phyloP scores from a whole-genome alignment of 169 alveolate species.

The Fabrea salina region DNA sequence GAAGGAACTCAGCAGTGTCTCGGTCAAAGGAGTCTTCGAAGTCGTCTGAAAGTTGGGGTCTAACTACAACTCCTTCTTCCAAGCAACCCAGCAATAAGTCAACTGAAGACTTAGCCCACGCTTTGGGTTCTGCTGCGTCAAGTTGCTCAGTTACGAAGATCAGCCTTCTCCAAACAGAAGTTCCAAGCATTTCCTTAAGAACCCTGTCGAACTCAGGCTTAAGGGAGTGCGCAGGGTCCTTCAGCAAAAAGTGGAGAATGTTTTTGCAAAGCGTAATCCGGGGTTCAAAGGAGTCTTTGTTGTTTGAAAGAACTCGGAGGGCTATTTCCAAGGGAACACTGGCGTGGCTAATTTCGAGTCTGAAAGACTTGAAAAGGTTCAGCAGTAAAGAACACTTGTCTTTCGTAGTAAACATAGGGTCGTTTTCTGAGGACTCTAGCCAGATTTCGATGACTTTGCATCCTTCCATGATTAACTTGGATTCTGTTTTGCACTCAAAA shows the following conservation, averaged over 20 bases:
- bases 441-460: slow-evolving; percentile 25
- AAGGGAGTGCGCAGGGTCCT: slow-evolving; percentile 16
- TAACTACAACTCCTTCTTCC: slow-evolving; percentile 14
- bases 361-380: background rate
- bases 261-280: slow-evolving; percentile 14
- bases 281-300: background rate
- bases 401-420: background rate
- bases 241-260: background rate
- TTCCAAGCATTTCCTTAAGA: slow-evolving; percentile 9
- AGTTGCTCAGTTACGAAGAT: slow-evolving; percentile 15
- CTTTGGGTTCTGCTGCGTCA: slow-evolving; percentile 1
- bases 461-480: background rate
- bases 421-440: background rate
- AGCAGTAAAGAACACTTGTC: slow-evolving; percentile 14
- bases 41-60: slow-evolving; percentile 1
- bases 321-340: background rate
- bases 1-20: slow-evolving; percentile 1
- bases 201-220: background rate
- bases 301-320: background rate
- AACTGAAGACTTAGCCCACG: background rate
- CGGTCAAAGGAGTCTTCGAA: background rate
- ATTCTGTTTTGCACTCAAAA: background rate
- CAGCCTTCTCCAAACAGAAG: slow-evolving; percentile 23
- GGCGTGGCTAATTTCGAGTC: slow-evolving; percentile 11
- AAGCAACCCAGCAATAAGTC: background rate